A percentile compares a stretch with the other conserved stretches of the same genome.
Evolutionary conservation across 1,284 basidiomycete species (phyloP).

Genomic region (Tausonia pullulans): DNA sequence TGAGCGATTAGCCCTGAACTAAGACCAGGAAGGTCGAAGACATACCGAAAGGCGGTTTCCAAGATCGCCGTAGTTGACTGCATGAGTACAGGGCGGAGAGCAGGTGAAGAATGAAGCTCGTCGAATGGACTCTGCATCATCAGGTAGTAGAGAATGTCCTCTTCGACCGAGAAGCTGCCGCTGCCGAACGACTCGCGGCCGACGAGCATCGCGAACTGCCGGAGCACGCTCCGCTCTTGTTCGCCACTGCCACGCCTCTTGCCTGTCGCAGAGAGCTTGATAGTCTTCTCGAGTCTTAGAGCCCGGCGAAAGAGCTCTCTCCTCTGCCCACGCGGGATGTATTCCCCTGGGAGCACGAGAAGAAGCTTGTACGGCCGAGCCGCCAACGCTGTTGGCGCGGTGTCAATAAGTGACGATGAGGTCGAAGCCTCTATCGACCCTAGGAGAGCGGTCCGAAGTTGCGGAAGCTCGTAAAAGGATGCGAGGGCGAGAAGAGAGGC

Average conservation of each 20-base stretch:
- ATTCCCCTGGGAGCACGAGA: constrained; percentile 13
- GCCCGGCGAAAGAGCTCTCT: constrained; percentile 9
- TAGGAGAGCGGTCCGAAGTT: constrained; percentile 4
- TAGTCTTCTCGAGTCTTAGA: constrained; percentile 6
- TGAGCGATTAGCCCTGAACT: background rate
- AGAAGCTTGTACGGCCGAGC: constrained; percentile 11
- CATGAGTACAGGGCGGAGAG: background rate
- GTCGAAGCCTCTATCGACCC: constrained; percentile 9
- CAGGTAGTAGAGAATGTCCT: constrained; percentile 9
- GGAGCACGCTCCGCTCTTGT: background rate
- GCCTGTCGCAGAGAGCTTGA: constrained; percentile 3
- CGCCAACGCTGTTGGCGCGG: background rate
- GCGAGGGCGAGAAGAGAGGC: background rate
- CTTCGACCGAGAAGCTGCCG: background rate
- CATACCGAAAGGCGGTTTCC: constrained; percentile 1
- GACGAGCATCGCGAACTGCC: background rate
- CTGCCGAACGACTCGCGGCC: background rate
- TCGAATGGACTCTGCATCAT: constrained; percentile 14
- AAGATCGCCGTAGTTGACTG: constrained; percentile 4
- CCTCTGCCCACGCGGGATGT: constrained; percentile 9
- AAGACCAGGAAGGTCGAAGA: background rate
- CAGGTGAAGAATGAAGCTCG: background rate
- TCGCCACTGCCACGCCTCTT: background rate
- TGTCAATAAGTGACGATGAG: background rate
- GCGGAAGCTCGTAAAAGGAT: constrained; percentile 9